Evolutionary conservation across 495 filamentous ascomycete species (phyloP), one percentile per base, ranked within the genome.

Genomic region (Sporormia fimetaria): DNA sequence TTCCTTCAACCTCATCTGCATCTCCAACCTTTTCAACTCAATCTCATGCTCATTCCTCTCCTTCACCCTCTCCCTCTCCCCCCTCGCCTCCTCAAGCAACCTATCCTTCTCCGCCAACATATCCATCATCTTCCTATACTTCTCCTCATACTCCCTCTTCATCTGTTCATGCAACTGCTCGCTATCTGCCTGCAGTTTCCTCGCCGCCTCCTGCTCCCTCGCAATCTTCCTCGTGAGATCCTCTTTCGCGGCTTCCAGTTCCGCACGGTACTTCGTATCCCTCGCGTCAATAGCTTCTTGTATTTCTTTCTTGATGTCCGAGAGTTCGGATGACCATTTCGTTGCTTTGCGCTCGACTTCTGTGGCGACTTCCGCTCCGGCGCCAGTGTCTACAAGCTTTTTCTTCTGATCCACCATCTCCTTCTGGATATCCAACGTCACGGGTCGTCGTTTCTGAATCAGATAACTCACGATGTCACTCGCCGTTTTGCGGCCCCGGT

Each of bases 401-500:
- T 20, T 8, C 3, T 40, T 40, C 16, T 33, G 12, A 21, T 39
- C 35, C 10, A 46, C 26, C 43, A 40, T 40, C 20, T 46, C 43
- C 3, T 22, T 12, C 28, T 39, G 36, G 2, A 46, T 40, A 15
- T 46, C 43, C 12, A 39, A 12, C 3, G 26, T 33, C 5, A 34
- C 36, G 18, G 26, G 35, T 15, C 14, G 15, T 16, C 26, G 28
- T 23, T 6, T 32, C 3, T 37, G 16, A 3, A 48, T 41, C 9
- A 48, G 17, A 14, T 42, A 36, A 21, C 38, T 8, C 2, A 48
- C 16, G n/a, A 48, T 42, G 6, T 16, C 20, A 12, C 16, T 6
- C 6, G 36, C 44, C 3, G 44, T 42, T n/a, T 3, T 25, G 8
- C 21, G 12, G 1, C 24, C 33, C 1, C 35, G n/a, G 20, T 41